A percentile compares a stretch with the other conserved stretches of the same genome.
These are phyloP conservation scores for Cercospora sp. DNA, from an alignment of 2,329 filamentous ascomycete genomes.

Conservation along the genomic window DNA sequence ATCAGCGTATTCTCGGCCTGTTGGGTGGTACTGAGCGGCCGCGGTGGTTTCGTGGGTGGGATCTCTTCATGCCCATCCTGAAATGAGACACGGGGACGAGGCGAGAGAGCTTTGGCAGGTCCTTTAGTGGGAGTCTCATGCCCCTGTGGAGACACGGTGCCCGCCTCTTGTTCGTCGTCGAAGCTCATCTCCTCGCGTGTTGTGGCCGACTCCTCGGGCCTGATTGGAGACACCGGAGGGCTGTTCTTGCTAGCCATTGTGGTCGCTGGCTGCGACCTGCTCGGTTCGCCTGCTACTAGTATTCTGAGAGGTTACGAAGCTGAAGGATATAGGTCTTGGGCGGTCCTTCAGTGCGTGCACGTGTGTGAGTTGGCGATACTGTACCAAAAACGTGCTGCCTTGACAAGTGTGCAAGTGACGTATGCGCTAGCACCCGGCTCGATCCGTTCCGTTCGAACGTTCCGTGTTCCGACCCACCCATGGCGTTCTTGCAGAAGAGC, in stretches of 20 bases:
- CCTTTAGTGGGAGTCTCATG: slow-evolving; percentile 44
- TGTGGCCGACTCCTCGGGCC: slow-evolving; percentile 42
- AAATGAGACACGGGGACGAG: slow-evolving; percentile 51
- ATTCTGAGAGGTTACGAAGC: not conserved
- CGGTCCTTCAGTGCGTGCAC: not conserved
- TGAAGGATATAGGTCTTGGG: not conserved
- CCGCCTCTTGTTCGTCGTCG: slow-evolving; percentile 68
- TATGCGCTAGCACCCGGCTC: not conserved
- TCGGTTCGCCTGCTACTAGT: not conserved
- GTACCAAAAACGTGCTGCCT: not conserved
- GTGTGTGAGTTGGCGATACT: not conserved
- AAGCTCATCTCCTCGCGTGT: slow-evolving; percentile 45
- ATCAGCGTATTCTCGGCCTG: slow-evolving; percentile 85
- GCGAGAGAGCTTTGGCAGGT: slow-evolving; percentile 44
- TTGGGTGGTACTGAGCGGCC: slow-evolving; percentile 76
- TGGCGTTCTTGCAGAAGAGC: not conserved
- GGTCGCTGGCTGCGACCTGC: not conserved
- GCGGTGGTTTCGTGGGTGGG: slow-evolving; percentile 78
- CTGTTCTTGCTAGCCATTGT: slow-evolving; percentile 15
- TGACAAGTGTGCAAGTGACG: not conserved
- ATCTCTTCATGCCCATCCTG: slow-evolving; percentile 51
- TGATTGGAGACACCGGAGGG: slow-evolving; percentile 32
- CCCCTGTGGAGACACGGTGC: slow-evolving; percentile 44
- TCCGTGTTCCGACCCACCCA: not conserved
- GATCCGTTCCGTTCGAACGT: not conserved